Base-by-base conservation (phyloP, 2,329 filamentous ascomycete species). In the Penicillium thymicola region DNA sequence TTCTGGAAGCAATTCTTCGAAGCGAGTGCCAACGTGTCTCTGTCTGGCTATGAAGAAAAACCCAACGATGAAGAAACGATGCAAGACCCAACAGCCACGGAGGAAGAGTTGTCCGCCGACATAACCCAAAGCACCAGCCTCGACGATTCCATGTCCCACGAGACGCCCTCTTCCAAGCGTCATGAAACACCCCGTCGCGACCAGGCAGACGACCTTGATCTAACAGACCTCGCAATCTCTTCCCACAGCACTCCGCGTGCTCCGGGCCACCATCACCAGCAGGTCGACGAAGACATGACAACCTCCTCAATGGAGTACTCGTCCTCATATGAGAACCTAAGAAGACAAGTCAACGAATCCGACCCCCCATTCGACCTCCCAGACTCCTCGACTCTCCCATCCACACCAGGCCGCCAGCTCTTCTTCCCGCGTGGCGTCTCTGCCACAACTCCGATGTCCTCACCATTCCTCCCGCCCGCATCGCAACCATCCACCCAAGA, bases 1-100 rank as follows among this genome's bases (percentile, higher is more conserved):
- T 99, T 99, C 76, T 99, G 94, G 94, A 99, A 99, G 76, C 92
- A 97, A 79, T 99, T 99, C 80, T 99, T 99, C 76, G 94, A 99
- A 77, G 92, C 94, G 36, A 96, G 92, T 46, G 94, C 94, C 72
- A 97, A 99, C 69, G 93, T 99, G 27, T 96, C 93, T 11, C 83
- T 99, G 11, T 96, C 92, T 0, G 92, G 92, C 28, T 97, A 99
- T 74, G 93, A 96, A 71, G 92, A 96, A 70, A 81, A 86, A 23
- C 85, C 85, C 14, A 72, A 74, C 7, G 78, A 79, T 27, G 86
- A 89, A n/a, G 85, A 83, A 51, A 67, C 82, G 69, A 55, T 78
- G 74, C 46, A 78, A 40, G 77, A 77, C 69, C 67, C 83, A 77
- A 71, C 77, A 54, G 80, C 78, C 1, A 82, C 82, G 0, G 78